A percentile compares a stretch with the other conserved stretches of the same genome.
Evolutionary conservation across 768 basidiomycete species (phyloP).

Genomic region (Tulasnella sp.): DNA sequence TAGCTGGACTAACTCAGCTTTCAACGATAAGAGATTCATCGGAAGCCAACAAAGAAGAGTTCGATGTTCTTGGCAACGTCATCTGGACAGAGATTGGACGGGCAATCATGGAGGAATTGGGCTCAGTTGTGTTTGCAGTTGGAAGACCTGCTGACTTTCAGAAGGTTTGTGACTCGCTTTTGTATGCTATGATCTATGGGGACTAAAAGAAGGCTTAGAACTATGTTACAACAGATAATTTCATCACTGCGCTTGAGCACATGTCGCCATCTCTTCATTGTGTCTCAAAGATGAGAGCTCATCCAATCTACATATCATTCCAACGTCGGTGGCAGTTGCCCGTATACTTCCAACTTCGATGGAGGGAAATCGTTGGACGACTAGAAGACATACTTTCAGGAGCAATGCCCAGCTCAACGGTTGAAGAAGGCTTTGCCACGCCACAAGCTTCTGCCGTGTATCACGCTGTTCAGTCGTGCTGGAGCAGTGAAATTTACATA

Average conservation of each 20-base stretch:
- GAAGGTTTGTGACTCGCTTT: conserved; percentile 38
- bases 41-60: conserved; percentile 31
- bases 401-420: not conserved
- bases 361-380: conserved; percentile 79
- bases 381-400: conserved; percentile 53
- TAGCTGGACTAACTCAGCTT: conserved; percentile 5
- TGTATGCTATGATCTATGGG: not conserved
- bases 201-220: conserved; percentile 37
- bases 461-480: conserved; percentile 63
- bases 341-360: conserved; percentile 91
- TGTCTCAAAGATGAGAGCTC: conserved; percentile 56
- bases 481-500: conserved; percentile 78
- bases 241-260: conserved; percentile 68
- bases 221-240: conserved; percentile 70
- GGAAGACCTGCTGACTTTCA: conserved; percentile 85
- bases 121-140: conserved; percentile 71
- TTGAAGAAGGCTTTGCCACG: conserved; percentile 32
- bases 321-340: conserved; percentile 88
- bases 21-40: conserved; percentile 14
- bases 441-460: conserved; percentile 55
- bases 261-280: conserved; percentile 64
- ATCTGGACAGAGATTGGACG: conserved; percentile 76
- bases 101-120: conserved; percentile 75
- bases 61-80: conserved; percentile 77
- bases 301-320: conserved; percentile 58